These are phyloP conservation scores for Claviceps lovelessii DNA, from an alignment of 2,329 filamentous ascomycete species.

Conservation along the genomic window DNA sequence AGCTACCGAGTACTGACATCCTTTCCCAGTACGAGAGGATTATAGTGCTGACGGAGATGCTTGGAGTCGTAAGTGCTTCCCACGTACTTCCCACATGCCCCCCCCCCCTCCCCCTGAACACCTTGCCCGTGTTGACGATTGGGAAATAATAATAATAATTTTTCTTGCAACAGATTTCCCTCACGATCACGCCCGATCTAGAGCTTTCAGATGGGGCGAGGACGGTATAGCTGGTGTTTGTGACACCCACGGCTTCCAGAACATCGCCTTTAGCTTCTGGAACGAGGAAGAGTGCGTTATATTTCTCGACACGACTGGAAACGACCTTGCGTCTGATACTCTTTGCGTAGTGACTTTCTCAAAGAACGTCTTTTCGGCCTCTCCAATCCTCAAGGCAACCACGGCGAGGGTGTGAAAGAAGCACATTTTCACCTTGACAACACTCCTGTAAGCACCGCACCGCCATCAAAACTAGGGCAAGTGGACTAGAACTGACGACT, in stretches of 20 bases:
- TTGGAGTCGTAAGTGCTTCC: constrained; percentile 65
- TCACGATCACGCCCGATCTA: constrained; percentile 78
- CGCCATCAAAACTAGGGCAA: not conserved
- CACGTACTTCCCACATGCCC: not conserved
- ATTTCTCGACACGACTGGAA: too few relatives aligned
- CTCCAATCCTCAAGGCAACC: constrained; percentile 92
- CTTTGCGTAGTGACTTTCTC: constrained; percentile 55
- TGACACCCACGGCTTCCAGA: constrained; percentile 79
- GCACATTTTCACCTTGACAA: constrained; percentile 95
- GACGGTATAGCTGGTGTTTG: constrained; percentile 91
- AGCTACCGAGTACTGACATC: constrained; percentile 12
- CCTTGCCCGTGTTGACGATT: not conserved
- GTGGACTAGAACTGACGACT: constrained; percentile 14
- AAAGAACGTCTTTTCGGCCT: constrained; percentile 92
- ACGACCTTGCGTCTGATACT: not conserved
- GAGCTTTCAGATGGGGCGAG: constrained; percentile 89
- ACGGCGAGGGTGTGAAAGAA: constrained; percentile 94
- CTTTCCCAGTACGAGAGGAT: constrained; percentile 60
- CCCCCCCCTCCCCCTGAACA: not conserved
- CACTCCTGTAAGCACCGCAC: constrained; percentile 45
- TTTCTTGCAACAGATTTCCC: constrained; percentile 57
- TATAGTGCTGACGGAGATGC: constrained; percentile 83
- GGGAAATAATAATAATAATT: not conserved
- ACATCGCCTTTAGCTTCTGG: constrained; percentile 94
- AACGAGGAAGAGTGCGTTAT: constrained; percentile 72